Evolutionary conservation across 768 basidiomycete genomes (phyloP).

Genomic region (Xerocomellus intermedius): DNA sequence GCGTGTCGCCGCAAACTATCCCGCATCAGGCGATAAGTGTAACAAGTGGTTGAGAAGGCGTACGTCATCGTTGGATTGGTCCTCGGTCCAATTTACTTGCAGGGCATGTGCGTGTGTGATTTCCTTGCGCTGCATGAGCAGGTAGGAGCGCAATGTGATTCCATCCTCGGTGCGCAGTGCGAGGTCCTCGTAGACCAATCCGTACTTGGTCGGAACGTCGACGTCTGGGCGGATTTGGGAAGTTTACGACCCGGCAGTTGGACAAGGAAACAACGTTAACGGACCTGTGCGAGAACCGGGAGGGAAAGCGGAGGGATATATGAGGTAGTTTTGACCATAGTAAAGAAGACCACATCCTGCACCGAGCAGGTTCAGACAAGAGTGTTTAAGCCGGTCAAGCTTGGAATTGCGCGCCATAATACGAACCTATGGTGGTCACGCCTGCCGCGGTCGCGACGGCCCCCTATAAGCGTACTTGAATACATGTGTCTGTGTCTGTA

Average conservation of each 20-base stretch:
- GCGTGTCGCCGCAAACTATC: constrained; percentile 46
- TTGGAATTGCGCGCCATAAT: background rate
- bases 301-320: constrained; percentile 85
- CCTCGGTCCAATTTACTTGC: constrained; percentile 36
- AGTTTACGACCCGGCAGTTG: background rate
- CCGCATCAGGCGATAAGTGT: background rate
- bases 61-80: constrained; percentile 60
- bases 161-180: constrained; percentile 71
- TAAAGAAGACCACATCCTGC: constrained; percentile 74
- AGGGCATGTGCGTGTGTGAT: constrained; percentile 36
- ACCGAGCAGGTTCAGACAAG: background rate
- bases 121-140: constrained; percentile 64
- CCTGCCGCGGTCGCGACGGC: constrained; percentile 56
- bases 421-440: constrained; percentile 53
- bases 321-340: constrained; percentile 84
- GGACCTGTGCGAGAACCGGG: constrained; percentile 76
- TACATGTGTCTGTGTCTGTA: background rate
- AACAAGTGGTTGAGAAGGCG: constrained; percentile 8
- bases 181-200: constrained; percentile 73
- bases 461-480: constrained; percentile 37
- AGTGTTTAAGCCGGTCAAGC: background rate
- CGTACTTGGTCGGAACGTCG: constrained; percentile 63
- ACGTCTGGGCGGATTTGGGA: constrained; percentile 50
- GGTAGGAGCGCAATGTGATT: constrained; percentile 70
- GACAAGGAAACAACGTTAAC: constrained; percentile 17